phyloP scores from a whole-genome alignment of 345 rosid species.

The Eucalyptus cloeziana region DNA sequence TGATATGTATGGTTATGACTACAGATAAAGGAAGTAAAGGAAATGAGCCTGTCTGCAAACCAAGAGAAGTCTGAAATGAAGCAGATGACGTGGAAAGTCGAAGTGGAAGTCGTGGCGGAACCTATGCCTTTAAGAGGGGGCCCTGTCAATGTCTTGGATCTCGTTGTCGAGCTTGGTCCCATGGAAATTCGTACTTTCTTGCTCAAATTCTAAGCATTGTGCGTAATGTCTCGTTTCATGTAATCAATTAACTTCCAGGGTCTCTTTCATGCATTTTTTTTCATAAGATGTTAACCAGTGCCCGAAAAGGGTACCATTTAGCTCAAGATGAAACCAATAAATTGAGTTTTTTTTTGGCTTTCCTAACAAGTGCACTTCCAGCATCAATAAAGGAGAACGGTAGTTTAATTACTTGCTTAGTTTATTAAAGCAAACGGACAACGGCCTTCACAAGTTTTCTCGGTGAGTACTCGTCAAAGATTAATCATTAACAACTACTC shows the following conservation, averaged over 20 bases:
- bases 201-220: conserved; percentile 15
- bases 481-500: background rate
- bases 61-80: conserved; percentile 59
- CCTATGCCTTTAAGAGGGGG: conserved; percentile 34
- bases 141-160: conserved; percentile 21
- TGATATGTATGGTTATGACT: background rate
- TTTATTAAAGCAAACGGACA: background rate
- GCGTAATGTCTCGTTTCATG: background rate
- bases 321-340: background rate
- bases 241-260: background rate
- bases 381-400: background rate
- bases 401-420: background rate
- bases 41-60: conserved; percentile 64
- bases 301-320: background rate
- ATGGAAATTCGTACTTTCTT: conserved; percentile 76
- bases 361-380: background rate
- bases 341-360: background rate
- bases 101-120: conserved; percentile 14
- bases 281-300: background rate
- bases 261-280: background rate
- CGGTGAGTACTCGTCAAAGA: background rate
- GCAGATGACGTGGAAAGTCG: conserved; percentile 56
- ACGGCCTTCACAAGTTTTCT: background rate
- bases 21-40: conserved; percentile 55
- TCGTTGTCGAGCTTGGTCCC: conserved; percentile 56